Evolutionary conservation across 176 grass and related monocot species (phyloP), one percentile per base, ranked within the genome.

Genomic region (Lolium rigidum): DNA sequence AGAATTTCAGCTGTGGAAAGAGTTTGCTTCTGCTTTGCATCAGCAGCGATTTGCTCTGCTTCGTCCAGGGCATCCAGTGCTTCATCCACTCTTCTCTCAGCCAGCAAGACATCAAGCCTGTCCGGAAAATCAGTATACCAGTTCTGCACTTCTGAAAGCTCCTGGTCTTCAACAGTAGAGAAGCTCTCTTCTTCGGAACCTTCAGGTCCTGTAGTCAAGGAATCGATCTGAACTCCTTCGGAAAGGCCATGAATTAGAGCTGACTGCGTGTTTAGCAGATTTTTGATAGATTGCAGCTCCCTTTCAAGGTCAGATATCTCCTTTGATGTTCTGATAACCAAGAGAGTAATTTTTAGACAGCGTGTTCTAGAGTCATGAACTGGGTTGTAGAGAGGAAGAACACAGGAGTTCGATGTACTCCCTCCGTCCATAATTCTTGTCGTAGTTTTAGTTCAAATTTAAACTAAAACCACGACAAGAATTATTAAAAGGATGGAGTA

Each of bases 241-340:
- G 93, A 94, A 70, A 98, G 65, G 81, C 88, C 92, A 72, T 87
- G 95, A 85, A 98, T 90, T 64, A 98, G 73, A 81, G 86, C 84
- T 69, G 93, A 90, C 76, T 98, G 91, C 12, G 90, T 80, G 73
- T 79, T 94, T 55, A 98, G 88, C 10, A 95, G 77, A 89, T 94
- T 98, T 75, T 88, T 88, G 26, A 94, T 86, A 35, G 96, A 95
- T 58, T 95, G 48, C 70, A 98, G 88, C 92, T 98, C 96, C 35
- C 92, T 79, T 92, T 98, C 93, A 49, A 98, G 93, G 78, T 94
- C 88, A 39, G 96, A 98, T 89, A 98, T 98, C 70, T 98, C 96
- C 84, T 92, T 95, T 25, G 96, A 95, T 85, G 96, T 98, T 89
- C 96, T 98, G 83, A 76, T 64, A 88, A 79, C 8, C 18, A 88